These are phyloP conservation scores for Aspergillus viridinutans DNA, from an alignment of 2,329 filamentous ascomycete species.

Conservation along the genomic window DNA sequence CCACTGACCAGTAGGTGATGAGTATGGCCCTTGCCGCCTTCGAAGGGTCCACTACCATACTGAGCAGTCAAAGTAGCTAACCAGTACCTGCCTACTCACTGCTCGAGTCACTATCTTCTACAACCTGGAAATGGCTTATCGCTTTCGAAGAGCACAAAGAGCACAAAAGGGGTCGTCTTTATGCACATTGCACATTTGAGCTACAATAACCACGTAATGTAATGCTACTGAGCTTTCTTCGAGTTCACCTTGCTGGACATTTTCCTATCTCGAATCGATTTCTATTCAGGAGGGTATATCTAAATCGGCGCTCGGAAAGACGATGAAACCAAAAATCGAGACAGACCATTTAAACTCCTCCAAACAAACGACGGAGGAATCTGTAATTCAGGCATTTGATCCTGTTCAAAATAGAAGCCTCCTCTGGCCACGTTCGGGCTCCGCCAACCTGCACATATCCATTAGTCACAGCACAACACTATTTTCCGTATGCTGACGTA, in stretches of 20 bases:
- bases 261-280: background rate
- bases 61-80: background rate
- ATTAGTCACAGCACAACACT: conserved; percentile 1
- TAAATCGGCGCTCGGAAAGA: background rate
- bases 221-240: background rate
- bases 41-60: background rate
- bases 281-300: background rate
- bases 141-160: too few relatives aligned
- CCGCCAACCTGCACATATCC: conserved; percentile 32
- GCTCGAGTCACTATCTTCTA: background rate
- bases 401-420: conserved; percentile 30
- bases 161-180: background rate
- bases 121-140: too few relatives aligned
- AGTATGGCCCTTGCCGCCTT: background rate
- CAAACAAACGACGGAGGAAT: background rate
- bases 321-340: background rate
- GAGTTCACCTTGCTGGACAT: background rate
- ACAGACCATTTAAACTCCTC: background rate
- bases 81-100: background rate
- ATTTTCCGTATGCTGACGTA: conserved; percentile 21
- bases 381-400: background rate
- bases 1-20: background rate
- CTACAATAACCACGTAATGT: background rate
- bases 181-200: background rate
- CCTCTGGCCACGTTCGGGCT: conserved; percentile 43